Conservation (phyloP, 2,329 filamentous ascomycete genomes). For the Venturia aucupariae region DNA sequence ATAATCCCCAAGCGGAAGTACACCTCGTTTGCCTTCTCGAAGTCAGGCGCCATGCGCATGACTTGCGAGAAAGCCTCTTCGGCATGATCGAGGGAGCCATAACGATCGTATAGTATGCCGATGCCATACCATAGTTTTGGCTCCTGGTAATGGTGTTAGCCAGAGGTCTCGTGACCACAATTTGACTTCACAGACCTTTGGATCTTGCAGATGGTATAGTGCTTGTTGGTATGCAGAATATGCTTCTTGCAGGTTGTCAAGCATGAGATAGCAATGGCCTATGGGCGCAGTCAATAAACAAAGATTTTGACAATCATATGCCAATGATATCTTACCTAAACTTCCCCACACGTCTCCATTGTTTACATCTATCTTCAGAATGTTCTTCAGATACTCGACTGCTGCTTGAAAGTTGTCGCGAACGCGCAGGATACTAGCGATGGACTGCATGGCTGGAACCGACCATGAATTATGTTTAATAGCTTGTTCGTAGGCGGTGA, state of each 20-base stretch:
- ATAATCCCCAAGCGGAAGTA: conserved; percentile 99
- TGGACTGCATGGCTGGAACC: conserved; percentile 84
- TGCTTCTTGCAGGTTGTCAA: conserved; percentile 93
- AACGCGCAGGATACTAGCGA: conserved; percentile 81
- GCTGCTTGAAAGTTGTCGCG: conserved; percentile 92
- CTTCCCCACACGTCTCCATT: conserved; percentile 97
- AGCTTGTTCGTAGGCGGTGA: conserved; percentile 83
- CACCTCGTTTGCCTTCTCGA: conserved; percentile 98
- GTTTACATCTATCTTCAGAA: conserved; percentile 76
- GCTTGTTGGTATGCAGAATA: conserved; percentile 96
- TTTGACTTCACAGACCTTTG: conserved; percentile 51
- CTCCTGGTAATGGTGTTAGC: conserved; percentile 46
- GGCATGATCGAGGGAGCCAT: conserved; percentile 91
- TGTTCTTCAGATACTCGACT: conserved; percentile 84
- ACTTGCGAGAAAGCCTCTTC: conserved; percentile 98
- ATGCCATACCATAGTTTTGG: conserved; percentile 99
- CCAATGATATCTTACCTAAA: conserved; percentile 52
- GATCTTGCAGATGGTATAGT: conserved; percentile 82
- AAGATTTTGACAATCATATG: not conserved
- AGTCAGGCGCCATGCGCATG: conserved; percentile 96
- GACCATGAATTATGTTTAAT: conserved; percentile 82
- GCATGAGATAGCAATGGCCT: conserved; percentile 99
- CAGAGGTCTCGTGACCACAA: not conserved
- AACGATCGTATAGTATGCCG: conserved; percentile 92
- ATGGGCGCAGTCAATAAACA: conserved; percentile 8